Evolutionary conservation across 2,329 filamentous ascomycete species (phyloP), one percentile per base, ranked within the genome.

Genomic region (Trichoderma atrobrunneum): DNA sequence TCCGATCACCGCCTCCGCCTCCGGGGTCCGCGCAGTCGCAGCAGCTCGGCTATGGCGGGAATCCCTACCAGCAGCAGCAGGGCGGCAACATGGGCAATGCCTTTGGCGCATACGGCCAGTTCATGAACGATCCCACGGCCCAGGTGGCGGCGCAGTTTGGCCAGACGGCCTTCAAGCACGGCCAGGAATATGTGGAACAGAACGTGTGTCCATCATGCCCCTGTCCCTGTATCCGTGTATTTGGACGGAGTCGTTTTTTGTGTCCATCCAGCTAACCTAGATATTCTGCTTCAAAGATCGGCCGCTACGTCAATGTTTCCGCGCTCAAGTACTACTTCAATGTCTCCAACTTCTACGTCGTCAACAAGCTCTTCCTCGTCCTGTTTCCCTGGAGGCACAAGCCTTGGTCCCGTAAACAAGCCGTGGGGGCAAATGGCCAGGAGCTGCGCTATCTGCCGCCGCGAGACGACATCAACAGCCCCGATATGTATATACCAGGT

Each of bases 271-370:
- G 74, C 72, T 78, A 74, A 76, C 54, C n/a, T 75, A 30, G 60
- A 3, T 18, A 56, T 26, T 32, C 26, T 59, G 56, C 28, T 30
- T 11, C 56, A 56, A 70, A 88, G 86, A 83, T 88, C 75, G 87
- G 88, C 75, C 87, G 87, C 82, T 98, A 95, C 84, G 91, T 99
- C 83, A 97, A 95, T 79, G 92, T 98, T 77, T 92, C 92, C 16
- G 93, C 94, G 21, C 88, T 99, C 59, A 99, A 99, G 83, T 96
- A 98, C 84, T 99, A 98, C 87, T 99, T 99, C 86, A 98, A 98
- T 84, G 96, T 99, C 75, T 97, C 95, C 76, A 99, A 99, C 86
- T 93, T 90, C 73, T 99, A 99, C 83, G 96, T 99, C 80, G 87
- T 97, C 80, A 94, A 92, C 84, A 99, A 99, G 84, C 88, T 99